These are phyloP conservation scores for Solanum arcanum DNA, from an alignment of 257 asterid species.

Conservation along the genomic window DNA sequence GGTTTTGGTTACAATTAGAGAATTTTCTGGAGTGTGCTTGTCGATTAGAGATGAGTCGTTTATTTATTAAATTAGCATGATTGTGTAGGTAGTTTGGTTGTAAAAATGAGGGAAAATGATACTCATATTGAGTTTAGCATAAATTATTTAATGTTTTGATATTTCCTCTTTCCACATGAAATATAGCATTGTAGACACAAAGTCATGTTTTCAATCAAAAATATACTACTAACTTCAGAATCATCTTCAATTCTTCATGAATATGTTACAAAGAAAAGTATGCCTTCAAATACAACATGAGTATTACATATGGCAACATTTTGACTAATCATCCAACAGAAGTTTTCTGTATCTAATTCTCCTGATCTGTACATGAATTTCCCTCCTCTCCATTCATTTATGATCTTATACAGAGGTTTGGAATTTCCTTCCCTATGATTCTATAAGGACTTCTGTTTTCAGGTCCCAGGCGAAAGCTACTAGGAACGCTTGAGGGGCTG, in stretches of 20 bases:
- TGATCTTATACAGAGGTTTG: background rate
- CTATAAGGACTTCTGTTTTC: conserved; percentile 1
- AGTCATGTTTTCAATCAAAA: background rate
- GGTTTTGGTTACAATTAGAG: background rate
- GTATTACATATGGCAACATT: background rate
- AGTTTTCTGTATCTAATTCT: background rate
- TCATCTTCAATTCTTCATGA: background rate
- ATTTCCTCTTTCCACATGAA: background rate
- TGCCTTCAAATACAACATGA: background rate
- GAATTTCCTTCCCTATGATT: conserved; percentile 23
- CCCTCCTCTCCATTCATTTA: background rate
- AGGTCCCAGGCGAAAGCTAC: conserved; percentile 9
- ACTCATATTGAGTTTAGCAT: background rate
- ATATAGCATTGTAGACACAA: background rate
- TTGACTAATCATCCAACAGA: background rate
- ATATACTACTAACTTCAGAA: background rate
- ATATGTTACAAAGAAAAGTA: background rate
- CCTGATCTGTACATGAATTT: background rate
- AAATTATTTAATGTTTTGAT: background rate
- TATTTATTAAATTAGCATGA: background rate
- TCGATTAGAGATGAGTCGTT: background rate
- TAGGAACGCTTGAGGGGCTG: conserved; percentile 19
- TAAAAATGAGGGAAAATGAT: background rate
- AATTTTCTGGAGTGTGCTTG: background rate
- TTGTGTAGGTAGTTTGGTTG: background rate